Conservation (phyloP, 225 moss, liverwort and hornwort species). For the Bryoerythrophyllum caledonicum region DNA sequence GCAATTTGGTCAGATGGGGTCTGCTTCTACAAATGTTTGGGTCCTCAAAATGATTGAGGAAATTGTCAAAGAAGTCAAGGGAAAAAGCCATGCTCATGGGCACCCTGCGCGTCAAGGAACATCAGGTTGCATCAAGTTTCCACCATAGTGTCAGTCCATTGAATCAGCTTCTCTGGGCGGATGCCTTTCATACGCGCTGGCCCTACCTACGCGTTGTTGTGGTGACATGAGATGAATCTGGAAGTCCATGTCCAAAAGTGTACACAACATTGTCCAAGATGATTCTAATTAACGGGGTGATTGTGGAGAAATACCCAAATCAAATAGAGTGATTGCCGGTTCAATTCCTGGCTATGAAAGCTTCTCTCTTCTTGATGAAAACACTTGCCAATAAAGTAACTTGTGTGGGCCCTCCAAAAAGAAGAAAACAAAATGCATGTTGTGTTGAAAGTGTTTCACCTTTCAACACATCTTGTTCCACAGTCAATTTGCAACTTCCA, state of each 20-base stretch:
- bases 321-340: too few relatives aligned
- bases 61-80: not conserved
- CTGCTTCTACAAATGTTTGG: not conserved
- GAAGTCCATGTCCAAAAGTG: not conserved
- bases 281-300: too few relatives aligned
- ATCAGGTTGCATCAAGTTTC: too few relatives aligned
- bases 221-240: not conserved
- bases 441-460: not conserved
- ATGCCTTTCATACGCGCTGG: not conserved
- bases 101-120: too few relatives aligned
- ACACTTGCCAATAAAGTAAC: too few relatives aligned
- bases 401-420: too few relatives aligned
- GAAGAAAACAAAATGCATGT: too few relatives aligned
- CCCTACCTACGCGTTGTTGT: not conserved
- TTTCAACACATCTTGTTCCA: slow-evolving; percentile 6
- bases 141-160: not conserved
- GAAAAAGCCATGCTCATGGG: not conserved
- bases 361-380: too few relatives aligned
- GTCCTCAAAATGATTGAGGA: not conserved
- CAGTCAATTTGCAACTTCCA: slow-evolving; percentile 14
- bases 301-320: too few relatives aligned
- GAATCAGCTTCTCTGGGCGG: not conserved
- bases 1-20: not conserved
- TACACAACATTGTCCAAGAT: too few relatives aligned
- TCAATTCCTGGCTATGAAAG: too few relatives aligned